Base-by-base conservation (phyloP, 116 monocot genomes). In the Trichopus zeylanicus region DNA sequence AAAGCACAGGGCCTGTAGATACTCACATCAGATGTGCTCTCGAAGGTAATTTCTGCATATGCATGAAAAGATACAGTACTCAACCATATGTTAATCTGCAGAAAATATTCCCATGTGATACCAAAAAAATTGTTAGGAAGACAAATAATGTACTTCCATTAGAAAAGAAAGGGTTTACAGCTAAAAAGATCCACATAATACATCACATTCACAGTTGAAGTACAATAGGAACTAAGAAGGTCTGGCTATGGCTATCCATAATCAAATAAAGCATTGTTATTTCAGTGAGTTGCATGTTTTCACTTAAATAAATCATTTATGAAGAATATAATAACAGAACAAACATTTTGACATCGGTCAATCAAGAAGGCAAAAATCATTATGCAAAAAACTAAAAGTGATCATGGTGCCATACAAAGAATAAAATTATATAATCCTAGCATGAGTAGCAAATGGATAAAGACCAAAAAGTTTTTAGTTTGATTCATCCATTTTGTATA, bases 21-120 rank as follows among this genome's bases (percentile, higher is more conserved):
- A 76, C 93, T 86, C 70, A 89, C 94, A 76, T 86, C 76, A 25
- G 10, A 57, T 74, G 70, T 72, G 49, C 70, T 67, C 33, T 81
- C 73, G 64, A 70, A 89, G 46, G 74, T 63, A 64, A 89, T 71
- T 34, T 94, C 94, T 60, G 78, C 89, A 76, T 78, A 86, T 51
- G 80, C 89, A 58, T 80, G 76, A 67, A 94, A 94, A 31, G 94
- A 89, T 46, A 74, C 56, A 21, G 9, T 66, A 70, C 75, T 94
- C 59, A 94, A 28, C 89, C 89, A 94, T 26, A 89, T 53, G 37
- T 73, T 71, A 46, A 94, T 86, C 94, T 94, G 89, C 82, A 82
- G 2, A 31, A 65, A 63, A 60, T 54, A 5, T 12, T 51, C 22
- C 3, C 5, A 7, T 26, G 16, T 18, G 12, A 31, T 0, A 68